Percentiles rank a stretch among this genome's conserved stretches.
Evolutionary conservation across 2,329 filamentous ascomycete genomes (phyloP).

Genomic region (Nemania bipapillata): DNA sequence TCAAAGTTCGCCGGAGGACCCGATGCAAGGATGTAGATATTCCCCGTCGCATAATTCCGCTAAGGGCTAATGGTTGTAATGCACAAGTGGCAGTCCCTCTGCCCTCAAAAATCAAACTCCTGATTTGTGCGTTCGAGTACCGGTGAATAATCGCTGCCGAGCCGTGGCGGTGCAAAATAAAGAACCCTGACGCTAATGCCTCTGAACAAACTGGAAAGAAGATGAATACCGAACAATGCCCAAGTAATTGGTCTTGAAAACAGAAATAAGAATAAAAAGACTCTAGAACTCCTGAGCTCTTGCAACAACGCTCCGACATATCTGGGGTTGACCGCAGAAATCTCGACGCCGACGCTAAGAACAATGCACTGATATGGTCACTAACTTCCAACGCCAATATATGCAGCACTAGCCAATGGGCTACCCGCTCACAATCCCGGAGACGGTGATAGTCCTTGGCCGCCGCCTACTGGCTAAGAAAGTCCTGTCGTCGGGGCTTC

Average conservation of each 20-base stretch:
- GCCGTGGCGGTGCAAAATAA: slow-evolving; percentile 37
- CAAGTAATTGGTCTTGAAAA: slow-evolving; percentile 44
- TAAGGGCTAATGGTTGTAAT: slow-evolving; percentile 25
- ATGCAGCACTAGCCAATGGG: slow-evolving; percentile 48
- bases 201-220: slow-evolving; percentile 42
- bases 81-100: slow-evolving; percentile 24
- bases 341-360: slow-evolving; percentile 51
- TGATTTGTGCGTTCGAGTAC: slow-evolving; percentile 33
- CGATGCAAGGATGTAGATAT: slow-evolving; percentile 24
- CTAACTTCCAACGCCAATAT: slow-evolving; percentile 48
- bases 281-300: slow-evolving; percentile 48
- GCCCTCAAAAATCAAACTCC: slow-evolving; percentile 37
- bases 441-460: slow-evolving; percentile 28
- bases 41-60: slow-evolving; percentile 26
- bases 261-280: slow-evolving; percentile 38
- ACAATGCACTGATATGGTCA: slow-evolving; percentile 46
- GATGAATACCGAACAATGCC: slow-evolving; percentile 49
- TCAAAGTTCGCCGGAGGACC: slow-evolving; percentile 25
- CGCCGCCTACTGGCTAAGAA: slow-evolving; percentile 22
- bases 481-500: slow-evolving; percentile 11
- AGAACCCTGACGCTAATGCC: slow-evolving; percentile 48
- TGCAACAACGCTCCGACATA: slow-evolving; percentile 44
- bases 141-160: slow-evolving; percentile 36
- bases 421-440: slow-evolving; percentile 41
- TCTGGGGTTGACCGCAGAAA: slow-evolving; percentile 45